phyloP scores from a whole-genome alignment of 2,329 filamentous ascomycete species.

The Neofusicoccum kwambonambiense region DNA sequence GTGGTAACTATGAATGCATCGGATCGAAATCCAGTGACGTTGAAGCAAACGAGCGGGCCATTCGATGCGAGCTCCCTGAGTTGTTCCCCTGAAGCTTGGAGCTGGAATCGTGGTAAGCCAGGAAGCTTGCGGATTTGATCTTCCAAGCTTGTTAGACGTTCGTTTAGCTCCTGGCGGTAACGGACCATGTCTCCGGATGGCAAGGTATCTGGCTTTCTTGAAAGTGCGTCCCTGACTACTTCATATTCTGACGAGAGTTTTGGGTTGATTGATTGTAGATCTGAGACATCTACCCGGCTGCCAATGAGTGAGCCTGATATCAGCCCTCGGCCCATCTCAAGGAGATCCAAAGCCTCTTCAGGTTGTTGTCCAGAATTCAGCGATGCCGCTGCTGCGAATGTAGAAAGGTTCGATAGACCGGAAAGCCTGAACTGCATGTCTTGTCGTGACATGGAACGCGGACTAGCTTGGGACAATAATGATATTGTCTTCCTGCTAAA shows the following conservation, averaged over 20 bases:
- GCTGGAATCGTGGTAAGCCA: constrained; percentile 13
- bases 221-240: neutral
- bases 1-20: constrained; percentile 21
- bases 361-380: neutral
- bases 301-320: neutral
- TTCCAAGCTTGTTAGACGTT: neutral
- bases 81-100: neutral
- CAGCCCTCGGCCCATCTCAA: neutral
- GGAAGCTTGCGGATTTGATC: constrained; percentile 9
- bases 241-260: neutral
- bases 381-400: neutral
- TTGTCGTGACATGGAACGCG: constrained; percentile 11
- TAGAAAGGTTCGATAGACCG: constrained; percentile 13
- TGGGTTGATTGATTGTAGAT: neutral
- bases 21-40: constrained; percentile 13
- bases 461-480: constrained; percentile 6
- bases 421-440: constrained; percentile 15
- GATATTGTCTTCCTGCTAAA: neutral
- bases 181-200: neutral
- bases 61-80: neutral
- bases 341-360: neutral
- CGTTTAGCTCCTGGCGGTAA: neutral
- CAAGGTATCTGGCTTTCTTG: neutral
- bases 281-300: neutral
- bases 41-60: constrained; percentile 20